Base-by-base conservation (phyloP, 2,329 filamentous ascomycete genomes). In the Stenocarpella maydis region DNA sequence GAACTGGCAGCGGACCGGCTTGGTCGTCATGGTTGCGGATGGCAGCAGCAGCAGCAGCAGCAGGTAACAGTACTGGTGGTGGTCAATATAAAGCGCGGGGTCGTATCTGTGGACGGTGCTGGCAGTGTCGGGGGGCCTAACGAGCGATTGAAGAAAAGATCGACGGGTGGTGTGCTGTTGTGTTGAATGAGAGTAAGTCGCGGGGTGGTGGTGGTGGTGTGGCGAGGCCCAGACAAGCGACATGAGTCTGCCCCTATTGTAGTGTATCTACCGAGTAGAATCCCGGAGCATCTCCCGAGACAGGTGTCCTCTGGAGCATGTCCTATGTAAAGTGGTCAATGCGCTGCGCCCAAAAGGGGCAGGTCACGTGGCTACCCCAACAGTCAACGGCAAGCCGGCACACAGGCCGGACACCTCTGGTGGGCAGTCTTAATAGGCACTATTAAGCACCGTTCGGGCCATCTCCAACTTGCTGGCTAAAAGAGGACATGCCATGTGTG, bases 1-100 rank as follows among this genome's bases (percentile, higher is more conserved):
- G 43, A 71, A 71, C 67, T 71, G 69, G 61, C 68, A 69, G 41
- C 69, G 69, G 39, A 69, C 69, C 17, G 67, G 28, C 47, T 71
- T 68, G 45, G 65, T 71, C 52, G 69, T 65, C 34, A 53, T 65
- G 34, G 34, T 58, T 24, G 49, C n/a, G 5, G 34, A 2, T 7
- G 34, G 34, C 6, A 12, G 34, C 6, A 12, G 9, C 12, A 12
- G 9, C 34, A 9, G 34, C 7, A 9, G n/a, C n/a, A 21, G 45
- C 9, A 12, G 4, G 45, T 10, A 21, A 21, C 24, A 47, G 45
- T 21, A 15, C 4, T 24, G 12, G 34, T 37, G 10, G 34, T 9
- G 31, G 31, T 28, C n/a, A 43, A 41, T 60, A 61, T 19, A 39
- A 19, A 6, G 14, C 14, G 2, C 50, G 15, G 43, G 19, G 65